phyloP scores from a whole-genome alignment of 129 eudicot species.

The Ambrosia artemisiifolia region DNA sequence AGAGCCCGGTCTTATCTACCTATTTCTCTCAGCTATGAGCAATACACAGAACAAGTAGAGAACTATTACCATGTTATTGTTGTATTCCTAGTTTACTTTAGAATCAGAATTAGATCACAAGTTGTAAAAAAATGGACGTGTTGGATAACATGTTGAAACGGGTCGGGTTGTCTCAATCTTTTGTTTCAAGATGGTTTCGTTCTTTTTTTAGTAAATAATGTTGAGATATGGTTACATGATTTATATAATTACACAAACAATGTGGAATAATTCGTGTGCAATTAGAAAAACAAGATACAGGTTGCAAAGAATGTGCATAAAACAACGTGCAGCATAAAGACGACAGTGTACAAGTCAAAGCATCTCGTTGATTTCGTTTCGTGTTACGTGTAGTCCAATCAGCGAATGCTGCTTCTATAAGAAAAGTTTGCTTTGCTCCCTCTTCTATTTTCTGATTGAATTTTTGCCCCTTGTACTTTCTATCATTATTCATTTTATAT shows the following conservation, averaged over 20 bases:
- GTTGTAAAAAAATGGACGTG: neutral
- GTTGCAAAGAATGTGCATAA: too few relatives aligned
- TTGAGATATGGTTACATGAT: neutral
- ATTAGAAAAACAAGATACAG: too few relatives aligned
- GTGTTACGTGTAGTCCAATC: constrained; percentile 27
- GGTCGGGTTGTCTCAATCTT: neutral
- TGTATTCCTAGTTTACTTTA: neutral
- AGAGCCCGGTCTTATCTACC: constrained; percentile 43
- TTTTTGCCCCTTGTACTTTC: neutral
- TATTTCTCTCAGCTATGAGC: constrained; percentile 52
- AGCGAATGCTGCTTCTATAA: constrained; percentile 11
- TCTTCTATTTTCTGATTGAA: neutral
- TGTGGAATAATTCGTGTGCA: too few relatives aligned
- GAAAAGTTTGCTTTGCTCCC: constrained; percentile 10
- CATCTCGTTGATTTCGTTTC: constrained; percentile 20
- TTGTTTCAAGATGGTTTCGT: too few relatives aligned
- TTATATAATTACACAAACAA: too few relatives aligned
- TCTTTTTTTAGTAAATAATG: neutral
- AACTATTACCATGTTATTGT: constrained; percentile 4
- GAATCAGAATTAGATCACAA: neutral
- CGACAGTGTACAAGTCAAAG: constrained; percentile 17
- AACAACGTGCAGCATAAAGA: constrained; percentile 10
- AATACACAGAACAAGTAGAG: neutral
- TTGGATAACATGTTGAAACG: neutral
- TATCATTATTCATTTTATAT: constrained; percentile 2